Conservation (phyloP, 768 basidiomycete species). For the Termitomyces eurrhizus region DNA sequence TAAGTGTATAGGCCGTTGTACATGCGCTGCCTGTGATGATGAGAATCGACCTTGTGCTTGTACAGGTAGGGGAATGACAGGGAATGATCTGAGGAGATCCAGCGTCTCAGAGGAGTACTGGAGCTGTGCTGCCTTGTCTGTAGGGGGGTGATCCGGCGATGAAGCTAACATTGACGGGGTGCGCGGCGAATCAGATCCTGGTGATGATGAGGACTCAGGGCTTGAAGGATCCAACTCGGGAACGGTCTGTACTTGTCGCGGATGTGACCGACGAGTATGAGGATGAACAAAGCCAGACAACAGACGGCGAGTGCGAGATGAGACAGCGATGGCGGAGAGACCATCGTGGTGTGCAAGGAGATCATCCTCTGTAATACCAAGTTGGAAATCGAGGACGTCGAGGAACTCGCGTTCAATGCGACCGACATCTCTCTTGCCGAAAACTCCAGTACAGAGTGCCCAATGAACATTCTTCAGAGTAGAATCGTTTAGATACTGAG, state of each 20-base stretch:
- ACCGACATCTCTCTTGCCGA: conserved; percentile 77
- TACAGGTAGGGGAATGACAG: conserved; percentile 34
- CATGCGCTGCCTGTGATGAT: conserved; percentile 16
- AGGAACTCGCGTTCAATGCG: conserved; percentile 82
- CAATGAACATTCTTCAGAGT: conserved; percentile 90
- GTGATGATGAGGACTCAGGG: conserved; percentile 32
- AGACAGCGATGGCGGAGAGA: conserved; percentile 24
- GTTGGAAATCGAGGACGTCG: conserved; percentile 74
- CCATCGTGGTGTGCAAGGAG: conserved; percentile 49
- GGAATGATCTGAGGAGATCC: conserved; percentile 46
- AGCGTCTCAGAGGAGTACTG: conserved; percentile 30
- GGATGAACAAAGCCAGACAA: conserved; percentile 18
- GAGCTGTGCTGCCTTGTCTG: conserved; percentile 15
- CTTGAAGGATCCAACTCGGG: conserved; percentile 43
- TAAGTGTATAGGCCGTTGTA: conserved; percentile 11
- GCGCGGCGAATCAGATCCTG: conserved; percentile 22
- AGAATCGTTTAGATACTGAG: conserved; percentile 80
- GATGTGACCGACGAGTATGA: conserved; percentile 9
- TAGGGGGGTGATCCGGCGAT: conserved; percentile 19
- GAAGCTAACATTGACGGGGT: conserved; percentile 24
- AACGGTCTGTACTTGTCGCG: conserved; percentile 16
- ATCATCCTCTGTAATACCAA: conserved; percentile 61
- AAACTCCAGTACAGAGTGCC: conserved; percentile 81
- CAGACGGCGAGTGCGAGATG: conserved; percentile 21
- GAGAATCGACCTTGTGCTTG: conserved; percentile 9